Conservation (phyloP, 2,329 filamentous ascomycete genomes). For the Juglanconis oblonga region DNA sequence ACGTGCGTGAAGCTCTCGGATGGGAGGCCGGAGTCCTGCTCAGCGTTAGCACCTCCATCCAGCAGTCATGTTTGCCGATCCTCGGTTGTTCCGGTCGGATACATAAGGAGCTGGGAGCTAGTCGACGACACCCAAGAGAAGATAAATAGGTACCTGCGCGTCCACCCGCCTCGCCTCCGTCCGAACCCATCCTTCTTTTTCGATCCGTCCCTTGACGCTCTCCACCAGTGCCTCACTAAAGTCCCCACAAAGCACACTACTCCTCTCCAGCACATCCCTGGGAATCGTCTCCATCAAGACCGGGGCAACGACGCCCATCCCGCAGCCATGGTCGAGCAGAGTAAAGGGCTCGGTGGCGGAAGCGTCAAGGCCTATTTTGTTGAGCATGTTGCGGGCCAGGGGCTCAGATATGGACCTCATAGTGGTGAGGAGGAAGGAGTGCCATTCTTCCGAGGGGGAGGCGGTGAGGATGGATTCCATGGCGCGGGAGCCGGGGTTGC, state of each 20-base stretch:
- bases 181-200: conserved; percentile 43
- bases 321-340: conserved; percentile 53
- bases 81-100: too few species aligned
- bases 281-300: conserved; percentile 39
- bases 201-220: conserved; percentile 35
- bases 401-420: conserved; percentile 22
- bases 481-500: not conserved
- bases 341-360: conserved; percentile 29
- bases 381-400: conserved; percentile 25
- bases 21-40: conserved; percentile 23
- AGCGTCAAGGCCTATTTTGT: conserved; percentile 29
- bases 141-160: conserved; percentile 37
- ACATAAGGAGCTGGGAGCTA: too few species aligned
- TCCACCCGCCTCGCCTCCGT: conserved; percentile 41
- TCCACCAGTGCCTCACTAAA: conserved; percentile 40
- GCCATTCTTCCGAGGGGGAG: not conserved
- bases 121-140: not conserved
- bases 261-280: conserved; percentile 35
- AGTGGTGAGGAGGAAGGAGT: conserved; percentile 13
- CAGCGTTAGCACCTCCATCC: not conserved
- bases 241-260: conserved; percentile 50
- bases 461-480: conserved; percentile 12
- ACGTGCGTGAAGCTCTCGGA: conserved; percentile 25
- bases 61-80: too few species aligned
- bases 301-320: conserved; percentile 46